Percentiles rank a stretch among this genome's conserved stretches.
Conservation (phyloP, 345 rosid species). For the rapeseed (Brassica napus) region Da-Ae NC_063450.1:42017501-42018000, state of each 20-base stretch:
- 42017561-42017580: constrained; percentile 64
- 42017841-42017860: constrained; percentile 51
- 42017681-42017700: constrained; percentile 49
- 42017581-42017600: constrained; percentile 68
- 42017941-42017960: constrained; percentile 52
- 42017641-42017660: constrained; percentile 47
- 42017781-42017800: constrained; percentile 77
- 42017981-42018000: constrained; percentile 39
- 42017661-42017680: constrained; percentile 57
- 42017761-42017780: constrained; percentile 59
- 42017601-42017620: constrained; percentile 39
- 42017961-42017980: constrained; percentile 44
- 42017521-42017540: constrained; percentile 80
- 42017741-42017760: constrained; percentile 42
- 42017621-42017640: constrained; percentile 67
- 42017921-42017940: constrained; percentile 63
- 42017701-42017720: constrained; percentile 39
- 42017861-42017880: constrained; percentile 25
- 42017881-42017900: constrained; percentile 23
- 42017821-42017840: constrained; percentile 65
- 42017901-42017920: constrained; percentile 52
- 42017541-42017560: constrained; percentile 46
- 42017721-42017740: constrained; percentile 59
- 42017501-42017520: constrained; percentile 63
- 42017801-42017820: constrained; percentile 50